phyloP scores from a whole-genome alignment of 768 basidiomycete genomes.

The Kwoniella bestiolae region DNA sequence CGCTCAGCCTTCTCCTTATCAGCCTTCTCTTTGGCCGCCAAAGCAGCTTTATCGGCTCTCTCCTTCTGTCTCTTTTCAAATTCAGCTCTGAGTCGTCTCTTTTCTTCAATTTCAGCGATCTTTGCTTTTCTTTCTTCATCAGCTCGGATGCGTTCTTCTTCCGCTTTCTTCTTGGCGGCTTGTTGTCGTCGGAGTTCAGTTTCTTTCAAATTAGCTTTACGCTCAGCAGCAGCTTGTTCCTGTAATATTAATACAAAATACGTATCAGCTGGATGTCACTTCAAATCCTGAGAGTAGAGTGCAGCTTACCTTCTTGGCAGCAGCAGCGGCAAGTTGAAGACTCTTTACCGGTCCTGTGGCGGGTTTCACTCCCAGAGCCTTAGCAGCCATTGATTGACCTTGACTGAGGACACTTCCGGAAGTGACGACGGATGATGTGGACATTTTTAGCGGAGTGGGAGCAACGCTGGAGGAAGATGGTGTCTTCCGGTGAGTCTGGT shows the following conservation, averaged over 20 bases:
- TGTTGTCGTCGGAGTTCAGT: slow-evolving; percentile 80
- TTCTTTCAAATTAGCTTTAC: slow-evolving; percentile 72
- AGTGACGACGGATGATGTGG: slow-evolving; percentile 25
- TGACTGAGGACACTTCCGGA: slow-evolving; percentile 20
- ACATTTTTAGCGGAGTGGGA: slow-evolving; percentile 22
- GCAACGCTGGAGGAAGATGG: slow-evolving; percentile 14
- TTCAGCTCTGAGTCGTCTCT: slow-evolving; percentile 25
- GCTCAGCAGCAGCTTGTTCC: slow-evolving; percentile 89
- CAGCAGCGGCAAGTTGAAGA: slow-evolving; percentile 76
- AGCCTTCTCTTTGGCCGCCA: slow-evolving; percentile 37
- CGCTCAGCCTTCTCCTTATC: slow-evolving; percentile 38
- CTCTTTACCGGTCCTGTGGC: slow-evolving; percentile 66
- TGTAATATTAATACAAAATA: too few relatives aligned
- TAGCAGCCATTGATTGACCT: slow-evolving; percentile 32
- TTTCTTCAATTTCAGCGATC: slow-evolving; percentile 66
- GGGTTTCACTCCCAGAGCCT: slow-evolving; percentile 46
- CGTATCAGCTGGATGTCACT: too few relatives aligned
- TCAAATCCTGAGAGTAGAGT: too few relatives aligned
- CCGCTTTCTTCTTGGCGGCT: slow-evolving; percentile 73
- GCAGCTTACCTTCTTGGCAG: slow-evolving; percentile 79
- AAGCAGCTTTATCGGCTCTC: slow-evolving; percentile 29
- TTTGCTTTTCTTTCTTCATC: slow-evolving; percentile 30
- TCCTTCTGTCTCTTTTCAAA: slow-evolving; percentile 30
- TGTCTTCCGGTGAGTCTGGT: slow-evolving; percentile 14
- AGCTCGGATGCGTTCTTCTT: slow-evolving; percentile 60